These are phyloP conservation scores for Pisolithus orientalis DNA, from an alignment of 768 basidiomycete genomes.

Conservation along the genomic window DNA sequence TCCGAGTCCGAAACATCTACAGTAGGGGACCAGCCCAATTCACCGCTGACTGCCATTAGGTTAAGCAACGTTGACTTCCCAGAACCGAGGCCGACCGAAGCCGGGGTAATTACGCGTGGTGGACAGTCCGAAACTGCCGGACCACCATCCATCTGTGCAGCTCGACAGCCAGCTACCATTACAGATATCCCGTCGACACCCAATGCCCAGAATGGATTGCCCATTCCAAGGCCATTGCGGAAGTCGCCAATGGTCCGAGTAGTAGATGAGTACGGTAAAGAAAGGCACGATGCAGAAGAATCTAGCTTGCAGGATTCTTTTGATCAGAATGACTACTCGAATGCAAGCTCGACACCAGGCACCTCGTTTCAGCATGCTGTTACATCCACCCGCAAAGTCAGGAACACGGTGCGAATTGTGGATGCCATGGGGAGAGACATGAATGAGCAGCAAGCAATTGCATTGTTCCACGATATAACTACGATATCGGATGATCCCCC, in stretches of 20 bases:
- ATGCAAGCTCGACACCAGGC: conserved; percentile 12
- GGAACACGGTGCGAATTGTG: conserved; percentile 49
- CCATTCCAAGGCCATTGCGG: conserved; percentile 31
- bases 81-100: conserved; percentile 4
- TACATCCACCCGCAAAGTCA: conserved; percentile 13
- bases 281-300: conserved; percentile 23
- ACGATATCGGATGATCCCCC: conserved; percentile 16
- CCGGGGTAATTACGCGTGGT: conserved; percentile 3
- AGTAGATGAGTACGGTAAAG: conserved; percentile 67
- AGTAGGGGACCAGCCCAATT: conserved; percentile 14
- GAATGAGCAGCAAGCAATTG: conserved; percentile 24
- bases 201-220: conserved; percentile 16
- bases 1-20: conserved; percentile 28
- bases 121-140: conserved; percentile 3
- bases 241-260: conserved; percentile 52
- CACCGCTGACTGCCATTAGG: conserved; percentile 24
- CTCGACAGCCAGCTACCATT: conserved; percentile 11
- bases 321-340: conserved; percentile 10
- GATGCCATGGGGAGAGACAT: conserved; percentile 67
- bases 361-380: conserved; percentile 7
- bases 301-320: background rate
- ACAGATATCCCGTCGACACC: conserved; percentile 21
- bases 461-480: conserved; percentile 16
- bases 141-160: background rate
- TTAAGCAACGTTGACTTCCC: conserved; percentile 17